These are phyloP conservation scores for Pythium vanterpoolii DNA, from an alignment of 352 stramenopile species.

Conservation along the genomic window DNA sequence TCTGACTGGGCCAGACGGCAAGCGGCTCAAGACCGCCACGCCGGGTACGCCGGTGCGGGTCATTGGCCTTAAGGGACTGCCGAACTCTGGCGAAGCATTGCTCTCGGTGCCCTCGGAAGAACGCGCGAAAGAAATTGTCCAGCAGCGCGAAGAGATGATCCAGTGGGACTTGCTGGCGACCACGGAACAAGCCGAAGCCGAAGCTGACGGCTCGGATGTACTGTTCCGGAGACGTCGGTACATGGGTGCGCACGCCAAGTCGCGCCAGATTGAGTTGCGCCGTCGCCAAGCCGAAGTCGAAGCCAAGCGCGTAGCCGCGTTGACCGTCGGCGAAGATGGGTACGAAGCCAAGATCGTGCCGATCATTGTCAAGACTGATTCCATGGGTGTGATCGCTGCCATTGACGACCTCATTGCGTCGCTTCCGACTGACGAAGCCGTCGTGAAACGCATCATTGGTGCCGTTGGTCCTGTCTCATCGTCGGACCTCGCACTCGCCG, in stretches of 20 bases:
- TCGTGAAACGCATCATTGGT: conserved; percentile 85
- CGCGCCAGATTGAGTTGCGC: conserved; percentile 60
- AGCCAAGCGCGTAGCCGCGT: conserved; percentile 56
- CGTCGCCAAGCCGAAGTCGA: conserved; percentile 65
- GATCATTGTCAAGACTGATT: conserved; percentile 98
- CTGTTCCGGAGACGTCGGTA: conserved; percentile 45
- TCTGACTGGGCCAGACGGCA: conserved; percentile 61
- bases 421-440: conserved; percentile 59
- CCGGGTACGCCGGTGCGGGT: conserved; percentile 91
- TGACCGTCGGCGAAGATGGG: conserved; percentile 66
- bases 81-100: conserved; percentile 74
- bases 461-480: conserved; percentile 76
- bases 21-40: conserved; percentile 86
- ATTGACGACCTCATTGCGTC: conserved; percentile 81
- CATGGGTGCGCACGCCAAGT: conserved; percentile 55
- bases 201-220: conserved; percentile 21
- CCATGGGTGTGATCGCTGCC: conserved; percentile 95
- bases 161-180: conserved; percentile 73
- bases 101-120: conserved; percentile 74
- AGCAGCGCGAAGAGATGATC: conserved; percentile 64
- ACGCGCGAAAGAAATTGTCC: conserved; percentile 73
- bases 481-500: conserved; percentile 81
- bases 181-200: conserved; percentile 51
- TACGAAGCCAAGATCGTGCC: conserved; percentile 94
- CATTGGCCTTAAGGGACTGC: conserved; percentile 80